Percentiles rank a stretch among this genome's conserved stretches.
Evolutionary conservation across 2,329 filamentous ascomycete species (phyloP).

Genomic region (Cryphonectria nitschkei): DNA sequence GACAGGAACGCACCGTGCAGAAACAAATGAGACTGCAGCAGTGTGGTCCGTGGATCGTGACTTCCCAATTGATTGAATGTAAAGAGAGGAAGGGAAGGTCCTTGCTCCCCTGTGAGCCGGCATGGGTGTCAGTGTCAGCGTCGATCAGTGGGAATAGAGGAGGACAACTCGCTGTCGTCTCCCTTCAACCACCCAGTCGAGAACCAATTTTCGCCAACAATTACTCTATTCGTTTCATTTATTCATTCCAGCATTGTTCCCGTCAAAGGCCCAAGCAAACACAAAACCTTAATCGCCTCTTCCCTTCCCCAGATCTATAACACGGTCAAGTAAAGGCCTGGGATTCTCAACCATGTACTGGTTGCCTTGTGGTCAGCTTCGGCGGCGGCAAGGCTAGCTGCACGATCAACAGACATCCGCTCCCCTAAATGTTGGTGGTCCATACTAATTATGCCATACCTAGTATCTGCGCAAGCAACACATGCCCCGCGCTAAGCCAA

Average conservation of each 20-base stretch:
- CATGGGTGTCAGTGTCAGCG: neutral
- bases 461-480: neutral
- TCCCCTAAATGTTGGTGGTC: neutral
- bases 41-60: neutral
- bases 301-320: slow-evolving; percentile 7
- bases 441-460: no score
- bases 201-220: neutral
- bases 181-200: neutral
- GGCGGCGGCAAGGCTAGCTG: neutral
- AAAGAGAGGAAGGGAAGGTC: neutral
- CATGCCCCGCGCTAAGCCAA: slow-evolving; percentile 1
- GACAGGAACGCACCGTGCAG: slow-evolving; percentile 1
- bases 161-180: neutral
- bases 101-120: neutral
- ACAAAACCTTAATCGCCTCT: neutral
- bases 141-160: neutral
- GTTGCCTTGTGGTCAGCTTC: neutral
- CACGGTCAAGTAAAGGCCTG: slow-evolving; percentile 4
- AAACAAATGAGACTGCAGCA: no score
- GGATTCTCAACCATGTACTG: neutral
- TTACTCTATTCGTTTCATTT: neutral
- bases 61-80: neutral
- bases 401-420: neutral
- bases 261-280: neutral
- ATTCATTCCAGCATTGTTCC: neutral